These are phyloP conservation scores for Agapanthus africanus DNA, from an alignment of 106 monocot genomes.

Conservation along the genomic window DNA sequence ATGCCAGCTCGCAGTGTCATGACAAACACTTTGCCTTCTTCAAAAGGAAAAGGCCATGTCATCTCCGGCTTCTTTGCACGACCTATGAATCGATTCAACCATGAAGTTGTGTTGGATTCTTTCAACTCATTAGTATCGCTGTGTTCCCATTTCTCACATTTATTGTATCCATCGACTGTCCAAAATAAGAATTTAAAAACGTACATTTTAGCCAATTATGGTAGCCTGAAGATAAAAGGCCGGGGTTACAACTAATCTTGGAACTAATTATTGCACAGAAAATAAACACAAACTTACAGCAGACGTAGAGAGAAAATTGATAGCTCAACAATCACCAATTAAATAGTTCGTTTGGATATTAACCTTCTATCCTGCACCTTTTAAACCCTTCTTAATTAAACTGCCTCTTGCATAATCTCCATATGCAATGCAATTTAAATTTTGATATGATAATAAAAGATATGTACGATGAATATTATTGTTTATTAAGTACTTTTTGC, in stretches of 20 bases:
- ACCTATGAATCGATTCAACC: conserved; percentile 81
- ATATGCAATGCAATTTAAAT: too few relatives aligned
- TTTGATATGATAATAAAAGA: too few relatives aligned
- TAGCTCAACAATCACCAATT: too few relatives aligned
- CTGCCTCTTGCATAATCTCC: too few relatives aligned
- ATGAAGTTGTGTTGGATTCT: conserved; percentile 70
- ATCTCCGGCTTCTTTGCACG: conserved; percentile 85
- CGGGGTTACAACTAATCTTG: background rate
- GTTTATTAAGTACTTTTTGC: too few relatives aligned
- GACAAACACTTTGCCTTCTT: conserved; percentile 67
- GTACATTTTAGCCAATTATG: conserved; percentile 5
- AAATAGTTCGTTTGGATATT: too few relatives aligned
- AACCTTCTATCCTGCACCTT: too few relatives aligned
- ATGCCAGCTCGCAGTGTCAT: conserved; percentile 80
- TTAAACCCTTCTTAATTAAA: too few relatives aligned
- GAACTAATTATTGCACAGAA: background rate
- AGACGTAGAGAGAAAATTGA: background rate
- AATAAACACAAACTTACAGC: background rate
- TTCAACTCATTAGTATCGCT: conserved; percentile 49
- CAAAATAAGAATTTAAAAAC: conserved; percentile 25
- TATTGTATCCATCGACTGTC: conserved; percentile 75
- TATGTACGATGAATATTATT: too few relatives aligned
- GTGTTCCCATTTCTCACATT: conserved; percentile 84
- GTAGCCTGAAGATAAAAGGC: background rate
- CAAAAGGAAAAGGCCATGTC: conserved; percentile 90